Evolutionary conservation across 2,329 filamentous ascomycete genomes (phyloP), one percentile per base, ranked within the genome.

Genomic region (Botrytis sinoallii): DNA sequence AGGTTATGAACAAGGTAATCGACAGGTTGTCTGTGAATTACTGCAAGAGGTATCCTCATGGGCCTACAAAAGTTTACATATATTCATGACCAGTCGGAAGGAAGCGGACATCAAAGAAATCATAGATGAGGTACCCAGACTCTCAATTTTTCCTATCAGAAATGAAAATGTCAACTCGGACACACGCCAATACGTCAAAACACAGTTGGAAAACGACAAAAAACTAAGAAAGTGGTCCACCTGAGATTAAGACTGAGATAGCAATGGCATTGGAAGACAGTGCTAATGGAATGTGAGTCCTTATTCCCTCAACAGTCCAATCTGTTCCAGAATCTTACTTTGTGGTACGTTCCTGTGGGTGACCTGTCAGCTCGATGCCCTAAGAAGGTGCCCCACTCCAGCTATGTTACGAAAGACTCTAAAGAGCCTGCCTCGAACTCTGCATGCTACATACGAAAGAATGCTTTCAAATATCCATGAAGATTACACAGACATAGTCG

Each of bases 201-300:
- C 38, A 4, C 48, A 46, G 38, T 18, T 70, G 8, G 35, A 40
- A 12, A 59, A 70, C 8, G 67, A 70, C 25, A 59, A 3, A 40
- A 70, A 60, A 29, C 12, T 70, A 18, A n/a, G 12, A 22, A 57
- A 29, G 38, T 60, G 52, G 67, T 32, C 67, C 67, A 18, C 25
- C 35, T 40, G 52, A 57, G 12, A 60, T 70, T 29, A 46, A 42
- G 35, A 32, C 18, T 4, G 67, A 60, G 14, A 70, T 60, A 32
- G 52, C 32, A 29, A 59, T 22, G 10, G n/a, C 67, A 42, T 70
- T 60, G 22, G 12, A 9, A 44, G 25, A 25, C 6, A 8, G 67
- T 29, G 52, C 67, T 29, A 70, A 70, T 25, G 38, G 67, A 70
- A 70, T 70, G 52, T 60, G 18, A 70, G 67, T 59, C 10, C 20